Conservation (phyloP, 176 grass and related monocot species). For the Dendrocalamus sinicus region DNA sequence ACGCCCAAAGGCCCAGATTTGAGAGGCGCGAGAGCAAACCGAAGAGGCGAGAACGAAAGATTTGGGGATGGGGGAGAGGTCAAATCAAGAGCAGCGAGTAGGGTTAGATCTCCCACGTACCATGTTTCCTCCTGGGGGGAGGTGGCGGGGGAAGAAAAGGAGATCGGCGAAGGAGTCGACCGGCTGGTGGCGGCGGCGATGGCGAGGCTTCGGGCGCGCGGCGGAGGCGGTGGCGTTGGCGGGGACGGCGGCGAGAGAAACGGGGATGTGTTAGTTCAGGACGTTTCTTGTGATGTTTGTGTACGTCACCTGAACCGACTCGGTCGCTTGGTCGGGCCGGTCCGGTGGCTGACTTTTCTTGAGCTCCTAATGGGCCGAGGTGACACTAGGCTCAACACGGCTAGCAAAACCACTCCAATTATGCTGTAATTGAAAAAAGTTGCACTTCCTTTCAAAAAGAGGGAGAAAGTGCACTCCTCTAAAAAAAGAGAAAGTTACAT, state of each 20-base stretch:
- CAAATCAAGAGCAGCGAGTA: neutral
- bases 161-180: neutral
- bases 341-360: too few species aligned
- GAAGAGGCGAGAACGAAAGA: neutral
- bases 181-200: neutral
- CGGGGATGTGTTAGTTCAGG: neutral
- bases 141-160: neutral
- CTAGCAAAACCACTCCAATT: too few species aligned
- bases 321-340: too few species aligned
- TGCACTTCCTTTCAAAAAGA: too few species aligned
- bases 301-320: neutral
- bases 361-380: too few species aligned
- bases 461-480: too few species aligned
- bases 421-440: too few species aligned
- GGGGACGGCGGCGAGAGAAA: neutral
- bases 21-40: neutral
- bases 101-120: slow-evolving; percentile 44
- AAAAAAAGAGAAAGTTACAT: too few species aligned
- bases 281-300: neutral
- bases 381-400: too few species aligned
- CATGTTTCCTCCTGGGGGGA: slow-evolving; percentile 37
- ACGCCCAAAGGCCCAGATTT: neutral
- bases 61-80: neutral
- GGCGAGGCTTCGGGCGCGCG: neutral
- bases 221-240: neutral